Evolutionary conservation across 495 filamentous ascomycete genomes (phyloP), one percentile per base, ranked within the genome.

Genomic region (Parmelia sp.): DNA sequence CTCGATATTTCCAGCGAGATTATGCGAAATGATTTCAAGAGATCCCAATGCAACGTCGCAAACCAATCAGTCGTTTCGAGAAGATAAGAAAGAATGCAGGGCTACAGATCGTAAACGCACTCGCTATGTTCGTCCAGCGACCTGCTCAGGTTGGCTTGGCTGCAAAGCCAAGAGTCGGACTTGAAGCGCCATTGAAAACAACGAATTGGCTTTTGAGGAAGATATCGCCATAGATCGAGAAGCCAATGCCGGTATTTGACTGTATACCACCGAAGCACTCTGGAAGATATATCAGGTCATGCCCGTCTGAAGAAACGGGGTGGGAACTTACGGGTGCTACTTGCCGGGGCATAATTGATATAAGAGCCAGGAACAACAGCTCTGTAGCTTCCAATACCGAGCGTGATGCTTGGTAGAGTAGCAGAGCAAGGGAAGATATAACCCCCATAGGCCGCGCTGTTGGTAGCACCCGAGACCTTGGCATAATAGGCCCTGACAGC

Each of bases 141-240:
- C 45, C 36, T 55, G 37, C 60, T 53, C 23, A 62, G 56, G 47
- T 55, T 19, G 60, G 36, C 75, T 82, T 83, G 39, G 73, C 70
- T n/a, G 87, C 88, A 73, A 89, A 86, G 12, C 87, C 88, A 55
- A 90, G 72, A 59, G 77, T 72, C 29, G 83, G 82, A 3, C 61
- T 47, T 10, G 73, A 77, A 37, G 75, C 75, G 39, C 79, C 77
- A 62, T 92, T 84, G 68, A 92, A 92, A 6, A 94, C 84, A 25
- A 87, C 89, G 70, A 88, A 91, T 67, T 90, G 85, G 65, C 83
- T 82, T 80, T 92, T 92, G 65, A 94, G 81, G 70, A 89, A 90
- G 56, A 91, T 80, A 65, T 92, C 90, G 47, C 90, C 89, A 60
- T 87, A 86, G 73, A 94, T 90, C 63, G 80, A 80, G 71, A 90